phyloP scores from a whole-genome alignment of 768 basidiomycete species.

The Russula sp. region DNA sequence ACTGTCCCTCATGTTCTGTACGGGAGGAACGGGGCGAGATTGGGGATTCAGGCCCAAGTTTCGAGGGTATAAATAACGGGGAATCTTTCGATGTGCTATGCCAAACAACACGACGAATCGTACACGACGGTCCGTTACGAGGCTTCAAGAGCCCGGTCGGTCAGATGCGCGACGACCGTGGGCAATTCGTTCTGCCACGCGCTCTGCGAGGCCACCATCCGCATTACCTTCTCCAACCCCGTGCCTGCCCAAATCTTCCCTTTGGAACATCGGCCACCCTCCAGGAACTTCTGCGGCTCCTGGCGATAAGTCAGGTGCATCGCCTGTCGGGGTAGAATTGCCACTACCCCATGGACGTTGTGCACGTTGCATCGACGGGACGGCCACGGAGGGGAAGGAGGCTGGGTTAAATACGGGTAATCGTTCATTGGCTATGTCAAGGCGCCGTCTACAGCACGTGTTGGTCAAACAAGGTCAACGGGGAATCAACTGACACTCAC shows the following conservation, averaged over 20 bases:
- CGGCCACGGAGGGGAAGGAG: conserved; percentile 43
- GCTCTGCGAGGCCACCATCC: conserved; percentile 47
- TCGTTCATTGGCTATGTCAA: conserved; percentile 69
- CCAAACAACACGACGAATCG: background rate
- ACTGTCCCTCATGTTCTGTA: background rate
- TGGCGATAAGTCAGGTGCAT: conserved; percentile 12
- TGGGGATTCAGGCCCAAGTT: background rate
- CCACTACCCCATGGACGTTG: conserved; percentile 17
- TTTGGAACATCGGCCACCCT: conserved; percentile 28
- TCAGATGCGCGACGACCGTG: conserved; percentile 39
- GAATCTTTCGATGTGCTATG: background rate
- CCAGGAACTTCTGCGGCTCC: conserved; percentile 32
- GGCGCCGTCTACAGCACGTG: conserved; percentile 47
- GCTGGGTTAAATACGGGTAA: conserved; percentile 47
- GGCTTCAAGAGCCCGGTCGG: conserved; percentile 52
- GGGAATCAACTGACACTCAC: conserved; percentile 35
- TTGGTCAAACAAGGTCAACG: background rate
- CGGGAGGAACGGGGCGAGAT: background rate
- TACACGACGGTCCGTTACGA: conserved; percentile 25
- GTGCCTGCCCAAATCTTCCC: conserved; percentile 60
- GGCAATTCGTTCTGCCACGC: conserved; percentile 57
- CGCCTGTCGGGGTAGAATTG: conserved; percentile 16
- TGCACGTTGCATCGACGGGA: conserved; percentile 50
- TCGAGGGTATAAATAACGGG: background rate
- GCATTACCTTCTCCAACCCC: conserved; percentile 49